phyloP scores from a whole-genome alignment of 129 eudicot genomes.

The Scalesia atractyloides region DNA sequence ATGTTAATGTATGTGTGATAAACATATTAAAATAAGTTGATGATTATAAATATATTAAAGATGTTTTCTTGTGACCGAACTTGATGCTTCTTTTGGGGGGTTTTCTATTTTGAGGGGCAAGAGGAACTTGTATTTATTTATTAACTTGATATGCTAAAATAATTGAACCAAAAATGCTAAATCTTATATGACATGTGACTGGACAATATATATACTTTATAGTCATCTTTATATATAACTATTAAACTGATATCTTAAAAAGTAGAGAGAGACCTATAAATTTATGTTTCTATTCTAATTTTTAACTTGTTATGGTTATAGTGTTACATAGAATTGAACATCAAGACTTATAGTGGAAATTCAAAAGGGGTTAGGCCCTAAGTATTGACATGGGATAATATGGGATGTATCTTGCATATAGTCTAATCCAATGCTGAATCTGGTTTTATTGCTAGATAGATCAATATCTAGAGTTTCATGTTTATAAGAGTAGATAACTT shows the following conservation, averaged over 20 bases:
- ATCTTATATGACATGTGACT: conserved; percentile 12
- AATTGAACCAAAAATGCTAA: background rate
- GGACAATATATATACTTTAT: background rate
- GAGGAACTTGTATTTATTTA: conserved; percentile 5
- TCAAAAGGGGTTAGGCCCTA: too few relatives aligned
- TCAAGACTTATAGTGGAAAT: too few relatives aligned
- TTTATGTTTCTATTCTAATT: too few relatives aligned
- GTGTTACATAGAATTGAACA: too few relatives aligned
- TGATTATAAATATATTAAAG: conserved; percentile 15
- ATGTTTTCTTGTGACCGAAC: conserved; percentile 26
- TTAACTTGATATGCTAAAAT: conserved; percentile 11
- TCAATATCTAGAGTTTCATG: background rate
- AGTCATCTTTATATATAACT: background rate
- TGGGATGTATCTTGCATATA: background rate
- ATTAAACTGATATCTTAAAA: too few relatives aligned
- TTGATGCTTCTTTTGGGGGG: conserved; percentile 6
- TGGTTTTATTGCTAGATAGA: background rate
- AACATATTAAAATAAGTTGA: background rate
- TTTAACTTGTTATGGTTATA: too few relatives aligned
- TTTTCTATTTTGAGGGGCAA: conserved; percentile 12
- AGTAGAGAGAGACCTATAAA: too few relatives aligned
- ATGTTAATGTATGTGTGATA: conserved; percentile 13
- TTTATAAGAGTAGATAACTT: background rate
- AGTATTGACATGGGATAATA: too few relatives aligned
- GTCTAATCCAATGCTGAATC: background rate